Conservation (phyloP, 2,329 filamentous ascomycete species). For the Bipolaris gigantea region DNA sequence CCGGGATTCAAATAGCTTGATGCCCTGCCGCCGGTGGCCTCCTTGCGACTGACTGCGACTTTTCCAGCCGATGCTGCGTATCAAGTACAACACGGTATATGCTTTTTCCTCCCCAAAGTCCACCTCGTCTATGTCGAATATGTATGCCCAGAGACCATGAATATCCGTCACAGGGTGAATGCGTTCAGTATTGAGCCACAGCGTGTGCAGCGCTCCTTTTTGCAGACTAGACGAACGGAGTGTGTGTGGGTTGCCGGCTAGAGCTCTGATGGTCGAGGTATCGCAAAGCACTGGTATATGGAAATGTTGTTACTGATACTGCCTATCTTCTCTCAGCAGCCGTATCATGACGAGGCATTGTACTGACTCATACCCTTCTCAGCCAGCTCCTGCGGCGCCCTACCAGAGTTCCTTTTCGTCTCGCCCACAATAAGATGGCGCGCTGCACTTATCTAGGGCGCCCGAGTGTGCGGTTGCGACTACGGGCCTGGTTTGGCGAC, state of each 20-base stretch:
- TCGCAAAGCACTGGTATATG: not conserved
- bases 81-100: not conserved
- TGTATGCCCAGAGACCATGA: slow-evolving; percentile 1
- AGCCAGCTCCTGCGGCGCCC: slow-evolving; percentile 4
- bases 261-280: not conserved
- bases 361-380: slow-evolving; percentile 8
- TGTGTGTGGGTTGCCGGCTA: not conserved
- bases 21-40: slow-evolving; percentile 13
- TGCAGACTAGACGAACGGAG: not conserved
- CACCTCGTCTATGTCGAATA: not conserved
- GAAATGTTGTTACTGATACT: not conserved
- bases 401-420: slow-evolving; percentile 4
- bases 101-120: not conserved
- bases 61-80: not conserved
- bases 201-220: not conserved
- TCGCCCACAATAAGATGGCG: slow-evolving; percentile 7
- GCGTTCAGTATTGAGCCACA: not conserved
- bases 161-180: not conserved
- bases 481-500: slow-evolving; percentile 15
- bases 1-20: slow-evolving; percentile 21
- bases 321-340: slow-evolving; percentile 7
- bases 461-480: not conserved
- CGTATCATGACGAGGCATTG: not conserved
- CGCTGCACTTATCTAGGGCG: not conserved
- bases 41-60: not conserved